Evolutionary conservation across 106 monocot genomes (phyloP).

Genomic region (Dendrobium huoshanense): DNA sequence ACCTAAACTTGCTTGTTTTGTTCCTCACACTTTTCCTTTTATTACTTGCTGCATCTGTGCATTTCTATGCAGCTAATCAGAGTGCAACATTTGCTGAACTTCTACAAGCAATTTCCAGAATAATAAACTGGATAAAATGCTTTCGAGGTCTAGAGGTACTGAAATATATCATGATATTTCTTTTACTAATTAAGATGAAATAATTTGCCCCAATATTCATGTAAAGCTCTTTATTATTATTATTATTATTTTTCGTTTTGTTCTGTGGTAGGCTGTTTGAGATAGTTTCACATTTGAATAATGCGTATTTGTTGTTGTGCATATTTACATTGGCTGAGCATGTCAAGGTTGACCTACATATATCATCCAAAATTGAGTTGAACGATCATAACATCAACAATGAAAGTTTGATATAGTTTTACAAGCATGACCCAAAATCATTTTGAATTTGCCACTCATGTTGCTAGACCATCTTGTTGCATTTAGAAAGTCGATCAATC

Average conservation of each 20-base stretch:
- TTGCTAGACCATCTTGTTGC: too few relatives aligned
- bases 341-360: background rate
- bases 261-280: background rate
- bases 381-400: too few relatives aligned
- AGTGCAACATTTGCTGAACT: slow-evolving; percentile 40
- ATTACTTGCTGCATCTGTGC: slow-evolving; percentile 2
- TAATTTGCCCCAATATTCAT: background rate
- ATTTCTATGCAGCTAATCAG: slow-evolving; percentile 51
- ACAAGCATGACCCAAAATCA: too few relatives aligned
- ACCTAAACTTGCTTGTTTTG: background rate
- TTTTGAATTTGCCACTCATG: too few relatives aligned
- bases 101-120: slow-evolving; percentile 60
- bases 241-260: background rate
- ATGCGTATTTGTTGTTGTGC: background rate
- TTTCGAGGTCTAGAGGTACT: slow-evolving; percentile 47
- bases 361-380: background rate
- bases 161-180: background rate
- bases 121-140: slow-evolving; percentile 64
- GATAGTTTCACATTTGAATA: background rate
- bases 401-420: too few relatives aligned
- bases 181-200: background rate
- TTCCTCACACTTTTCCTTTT: background rate
- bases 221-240: background rate
- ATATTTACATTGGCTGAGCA: background rate
- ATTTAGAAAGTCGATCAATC: too few relatives aligned